These are phyloP conservation scores for Boletus sensibilis DNA, from an alignment of 768 basidiomycete species.

Conservation along the genomic window DNA sequence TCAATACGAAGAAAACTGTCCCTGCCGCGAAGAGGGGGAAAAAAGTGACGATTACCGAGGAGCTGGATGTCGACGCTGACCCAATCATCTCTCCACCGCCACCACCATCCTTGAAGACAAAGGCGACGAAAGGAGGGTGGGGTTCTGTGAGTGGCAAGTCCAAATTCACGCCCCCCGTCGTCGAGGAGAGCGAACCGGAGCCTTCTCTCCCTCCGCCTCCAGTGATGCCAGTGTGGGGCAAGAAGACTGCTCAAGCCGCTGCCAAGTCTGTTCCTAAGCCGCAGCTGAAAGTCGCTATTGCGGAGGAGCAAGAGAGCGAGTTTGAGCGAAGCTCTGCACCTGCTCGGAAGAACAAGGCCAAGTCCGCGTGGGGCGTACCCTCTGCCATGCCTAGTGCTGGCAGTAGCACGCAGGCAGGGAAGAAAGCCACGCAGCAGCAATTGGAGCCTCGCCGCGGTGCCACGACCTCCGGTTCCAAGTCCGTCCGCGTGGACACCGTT, in stretches of 20 bases:
- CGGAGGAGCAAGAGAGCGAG: slow-evolving; percentile 25
- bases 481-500: slow-evolving; percentile 13
- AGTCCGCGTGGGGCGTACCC: slow-evolving; percentile 14
- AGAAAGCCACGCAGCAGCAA: slow-evolving; percentile 16
- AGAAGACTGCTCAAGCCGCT: slow-evolving; percentile 7
- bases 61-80: slow-evolving; percentile 28
- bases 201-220: background rate
- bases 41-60: slow-evolving; percentile 28
- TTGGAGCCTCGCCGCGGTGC: slow-evolving; percentile 6
- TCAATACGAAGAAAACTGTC: slow-evolving; percentile 12
- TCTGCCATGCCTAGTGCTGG: background rate
- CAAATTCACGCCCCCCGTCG: slow-evolving; percentile 12
- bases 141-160: slow-evolving; percentile 21
- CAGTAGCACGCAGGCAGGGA: slow-evolving; percentile 8
- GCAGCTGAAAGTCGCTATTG: slow-evolving; percentile 17
- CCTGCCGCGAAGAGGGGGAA: slow-evolving; percentile 23
- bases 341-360: slow-evolving; percentile 17
- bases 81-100: slow-evolving; percentile 14
- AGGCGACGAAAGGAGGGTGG: slow-evolving; percentile 19
- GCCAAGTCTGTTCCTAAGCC: slow-evolving; percentile 11
- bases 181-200: slow-evolving; percentile 16
- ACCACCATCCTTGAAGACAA: slow-evolving; percentile 11
- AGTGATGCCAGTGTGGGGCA: slow-evolving; percentile 11
- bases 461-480: slow-evolving; percentile 8
- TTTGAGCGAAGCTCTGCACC: background rate